Evolutionary conservation across 306 rosid genomes (phyloP).

Genomic region (Fragaria vesca): DNA sequence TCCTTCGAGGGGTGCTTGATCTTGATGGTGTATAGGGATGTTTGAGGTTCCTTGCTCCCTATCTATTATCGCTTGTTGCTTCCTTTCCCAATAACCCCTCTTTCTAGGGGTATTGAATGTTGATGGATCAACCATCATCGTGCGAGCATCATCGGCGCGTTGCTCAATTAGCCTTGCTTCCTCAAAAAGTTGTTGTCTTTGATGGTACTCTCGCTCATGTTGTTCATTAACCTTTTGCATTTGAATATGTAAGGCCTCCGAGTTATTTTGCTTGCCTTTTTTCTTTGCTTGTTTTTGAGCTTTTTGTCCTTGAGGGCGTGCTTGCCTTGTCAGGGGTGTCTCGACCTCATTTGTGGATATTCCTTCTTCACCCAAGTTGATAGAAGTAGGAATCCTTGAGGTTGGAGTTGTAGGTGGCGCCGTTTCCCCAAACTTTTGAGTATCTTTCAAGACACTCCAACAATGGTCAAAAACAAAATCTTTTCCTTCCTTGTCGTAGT

Average conservation of each 20-base stretch:
- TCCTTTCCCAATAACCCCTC: background rate
- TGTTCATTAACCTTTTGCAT: background rate
- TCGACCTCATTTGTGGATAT: background rate
- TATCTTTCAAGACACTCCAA: too few species aligned
- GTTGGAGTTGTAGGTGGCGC: background rate
- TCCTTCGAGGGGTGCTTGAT: background rate
- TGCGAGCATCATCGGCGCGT: background rate
- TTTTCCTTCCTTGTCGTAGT: too few species aligned
- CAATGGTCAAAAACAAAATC: too few species aligned
- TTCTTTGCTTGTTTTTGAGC: background rate
- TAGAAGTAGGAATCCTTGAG: background rate
- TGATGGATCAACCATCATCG: background rate
- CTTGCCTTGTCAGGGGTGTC: background rate
- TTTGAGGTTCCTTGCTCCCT: background rate
- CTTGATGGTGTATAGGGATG: background rate
- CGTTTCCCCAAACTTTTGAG: background rate
- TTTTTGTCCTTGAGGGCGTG: background rate
- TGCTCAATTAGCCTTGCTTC: background rate
- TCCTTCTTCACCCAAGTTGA: background rate
- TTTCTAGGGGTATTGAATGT: background rate
- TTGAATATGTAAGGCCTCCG: too few species aligned
- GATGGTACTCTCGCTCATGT: background rate
- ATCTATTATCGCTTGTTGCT: background rate
- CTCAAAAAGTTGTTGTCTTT: too few species aligned
- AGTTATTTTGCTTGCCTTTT: too few species aligned